Evolutionary conservation across 108 stramenopile genomes (phyloP), one percentile per base, ranked within the genome.

Genomic region (Cyclotella atomus): DNA sequence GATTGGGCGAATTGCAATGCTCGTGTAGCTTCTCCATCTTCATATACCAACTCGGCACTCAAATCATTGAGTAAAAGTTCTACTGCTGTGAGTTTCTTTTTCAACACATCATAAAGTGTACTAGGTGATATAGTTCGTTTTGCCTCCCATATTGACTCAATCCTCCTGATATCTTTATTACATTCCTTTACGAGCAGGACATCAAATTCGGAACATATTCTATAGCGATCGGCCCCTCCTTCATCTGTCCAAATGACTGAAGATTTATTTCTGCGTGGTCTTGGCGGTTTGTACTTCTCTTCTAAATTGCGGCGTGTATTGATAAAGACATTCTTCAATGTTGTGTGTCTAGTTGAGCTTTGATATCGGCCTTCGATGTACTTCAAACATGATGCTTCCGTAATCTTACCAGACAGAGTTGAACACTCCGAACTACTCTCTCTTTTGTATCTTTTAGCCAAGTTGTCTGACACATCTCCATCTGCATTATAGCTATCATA

Each of bases 201-300:
- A 67, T 75, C 74, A 25, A 75, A 75, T 36, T 75, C 74, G 3
- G 74, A 75, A 41, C 74, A 75, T 55, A 67, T n/a, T 10, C 74
- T 27, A 59, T 75, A 50, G 15, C 74, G 74, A 52, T 44, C 52
- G 21, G 33, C 5, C 15, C 56, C 41, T 44, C 53, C 53, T 16
- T 27, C 32, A 16, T 43, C 24, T 3, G 74, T 75, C 74, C 74
- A 75, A 75, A 75, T 75, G 21, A 75, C 56, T 12, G 60, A 52
- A 38, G 43, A 59, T 59, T 45, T 64, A 62, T 75, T 67, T 25
- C 32, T 44, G 14, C 65, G 24, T 21, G 19, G 19, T 23, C 53
- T 70, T 9, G 68, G 71, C 28, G 52, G 62, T 12, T 55, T 44
- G 36, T 64, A 55, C 35, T 68, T 76, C 25, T 19, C 46, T 23